Conservation (phyloP, 768 basidiomycete species). For the Exsudoporus frostii region DNA sequence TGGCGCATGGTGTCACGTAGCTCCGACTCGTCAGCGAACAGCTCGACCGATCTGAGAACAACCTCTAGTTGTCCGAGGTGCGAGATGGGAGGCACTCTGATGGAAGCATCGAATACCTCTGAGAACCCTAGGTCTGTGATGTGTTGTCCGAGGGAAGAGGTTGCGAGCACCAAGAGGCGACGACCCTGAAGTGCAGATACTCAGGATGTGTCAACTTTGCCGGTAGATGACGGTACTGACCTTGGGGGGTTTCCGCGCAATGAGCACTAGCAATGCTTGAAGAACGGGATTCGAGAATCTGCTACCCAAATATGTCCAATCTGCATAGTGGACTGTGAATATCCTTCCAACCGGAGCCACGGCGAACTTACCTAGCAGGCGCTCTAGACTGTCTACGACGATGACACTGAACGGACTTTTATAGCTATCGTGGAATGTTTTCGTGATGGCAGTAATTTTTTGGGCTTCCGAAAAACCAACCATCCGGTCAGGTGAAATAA, state of each 20-base stretch:
- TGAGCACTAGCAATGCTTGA: constrained; percentile 84
- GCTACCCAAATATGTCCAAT: constrained; percentile 97
- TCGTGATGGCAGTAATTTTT: constrained; percentile 88
- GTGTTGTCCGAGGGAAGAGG: constrained; percentile 84
- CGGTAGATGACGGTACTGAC: constrained; percentile 37
- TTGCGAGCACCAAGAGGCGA: constrained; percentile 87
- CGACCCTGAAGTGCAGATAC: constrained; percentile 58
- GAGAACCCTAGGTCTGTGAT: constrained; percentile 84
- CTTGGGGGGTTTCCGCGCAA: constrained; percentile 89
- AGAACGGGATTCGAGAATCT: constrained; percentile 93
- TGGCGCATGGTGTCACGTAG: constrained; percentile 57
- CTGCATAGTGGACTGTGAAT: constrained; percentile 38
- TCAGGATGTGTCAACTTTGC: constrained; percentile 5
- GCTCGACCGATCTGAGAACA: constrained; percentile 73
- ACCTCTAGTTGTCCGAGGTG: constrained; percentile 66
- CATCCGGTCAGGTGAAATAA: constrained; percentile 95
- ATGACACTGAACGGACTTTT: constrained; percentile 97
- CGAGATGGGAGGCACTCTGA: constrained; percentile 80
- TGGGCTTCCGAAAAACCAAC: constrained; percentile 91
- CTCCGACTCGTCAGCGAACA: constrained; percentile 61
- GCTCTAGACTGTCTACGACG: constrained; percentile 92
- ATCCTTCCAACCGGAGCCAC: not conserved
- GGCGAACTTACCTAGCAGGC: constrained; percentile 70
- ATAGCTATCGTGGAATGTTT: constrained; percentile 92
- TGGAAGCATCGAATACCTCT: constrained; percentile 87